Evolutionary conservation across 176 grass and related monocot species (phyloP).

Genomic region (Puccinellia tenuiflora): DNA sequence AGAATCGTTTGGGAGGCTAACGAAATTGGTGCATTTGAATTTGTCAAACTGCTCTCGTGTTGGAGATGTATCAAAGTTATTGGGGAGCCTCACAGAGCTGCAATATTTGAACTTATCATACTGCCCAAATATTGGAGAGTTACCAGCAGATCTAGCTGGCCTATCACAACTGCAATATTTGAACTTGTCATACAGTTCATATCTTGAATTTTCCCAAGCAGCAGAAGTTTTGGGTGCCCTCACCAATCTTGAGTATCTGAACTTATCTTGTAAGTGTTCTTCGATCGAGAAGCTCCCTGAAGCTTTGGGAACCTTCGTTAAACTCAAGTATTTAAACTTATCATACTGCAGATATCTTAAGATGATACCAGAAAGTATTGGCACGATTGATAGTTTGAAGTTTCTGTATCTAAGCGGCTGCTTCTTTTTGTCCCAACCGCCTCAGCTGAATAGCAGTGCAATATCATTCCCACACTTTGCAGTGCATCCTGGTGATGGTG

Average conservation of each 20-base stretch:
- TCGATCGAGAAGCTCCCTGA: neutral
- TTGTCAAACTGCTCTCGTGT: neutral
- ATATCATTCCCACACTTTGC: neutral
- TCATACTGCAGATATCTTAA: neutral
- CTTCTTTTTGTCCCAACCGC: neutral
- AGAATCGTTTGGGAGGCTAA: neutral
- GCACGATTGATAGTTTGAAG: neutral
- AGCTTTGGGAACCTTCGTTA: neutral
- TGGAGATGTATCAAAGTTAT: neutral
- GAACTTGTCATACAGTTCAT: conserved; percentile 18
- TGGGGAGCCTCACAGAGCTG: neutral
- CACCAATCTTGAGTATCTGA: neutral
- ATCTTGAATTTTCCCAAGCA: neutral
- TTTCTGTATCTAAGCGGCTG: neutral
- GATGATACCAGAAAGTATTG: neutral
- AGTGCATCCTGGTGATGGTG: neutral
- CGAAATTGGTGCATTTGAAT: neutral
- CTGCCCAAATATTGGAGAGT: neutral
- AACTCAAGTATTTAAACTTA: conserved; percentile 12
- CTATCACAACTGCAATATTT: neutral
- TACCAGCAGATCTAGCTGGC: neutral
- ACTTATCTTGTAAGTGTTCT: neutral
- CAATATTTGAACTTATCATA: conserved; percentile 5
- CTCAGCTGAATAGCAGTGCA: neutral
- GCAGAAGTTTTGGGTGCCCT: neutral